Conservation (phyloP, 106 monocot genomes). For the Dioscorea zingiberensis region DNA sequence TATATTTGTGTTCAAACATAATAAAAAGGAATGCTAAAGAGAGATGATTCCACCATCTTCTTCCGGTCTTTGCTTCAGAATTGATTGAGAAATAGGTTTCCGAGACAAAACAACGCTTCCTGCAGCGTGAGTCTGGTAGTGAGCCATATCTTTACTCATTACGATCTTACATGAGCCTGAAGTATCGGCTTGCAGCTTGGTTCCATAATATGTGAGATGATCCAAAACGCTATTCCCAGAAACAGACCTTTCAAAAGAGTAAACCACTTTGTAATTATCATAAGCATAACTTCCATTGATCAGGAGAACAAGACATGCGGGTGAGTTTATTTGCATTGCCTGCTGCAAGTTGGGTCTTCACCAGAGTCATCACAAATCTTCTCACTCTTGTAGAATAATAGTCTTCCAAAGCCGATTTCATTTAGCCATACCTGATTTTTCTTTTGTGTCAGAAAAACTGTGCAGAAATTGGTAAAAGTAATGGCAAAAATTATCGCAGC, state of each 20-base stretch:
- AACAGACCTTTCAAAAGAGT: slow-evolving; percentile 46
- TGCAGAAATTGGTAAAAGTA: background rate
- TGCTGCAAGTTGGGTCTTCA: slow-evolving; percentile 90
- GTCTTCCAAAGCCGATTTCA: slow-evolving; percentile 60
- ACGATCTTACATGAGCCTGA: too few species aligned
- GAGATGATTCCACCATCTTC: too few species aligned
- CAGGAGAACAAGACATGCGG: background rate
- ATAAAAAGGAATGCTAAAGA: too few species aligned
- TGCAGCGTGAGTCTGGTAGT: too few species aligned
- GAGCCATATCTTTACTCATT: too few species aligned
- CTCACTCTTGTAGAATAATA: slow-evolving; percentile 54
- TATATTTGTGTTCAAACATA: too few species aligned
- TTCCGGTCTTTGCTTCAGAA: background rate
- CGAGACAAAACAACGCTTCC: slow-evolving; percentile 60
- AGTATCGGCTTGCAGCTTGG: too few species aligned
- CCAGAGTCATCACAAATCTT: slow-evolving; percentile 79
- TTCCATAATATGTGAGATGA: too few species aligned
- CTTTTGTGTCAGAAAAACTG: too few species aligned
- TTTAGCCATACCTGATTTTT: slow-evolving; percentile 96
- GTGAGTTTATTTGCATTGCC: slow-evolving; percentile 30
- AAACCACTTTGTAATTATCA: background rate
- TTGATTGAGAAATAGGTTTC: slow-evolving; percentile 10
- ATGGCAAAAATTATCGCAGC: too few species aligned
- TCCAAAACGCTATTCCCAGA: slow-evolving; percentile 61
- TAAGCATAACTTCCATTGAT: too few species aligned